These are phyloP conservation scores for Botrytis hyacinthi DNA, from an alignment of 2,329 filamentous ascomycete genomes.

Conservation along the genomic window DNA sequence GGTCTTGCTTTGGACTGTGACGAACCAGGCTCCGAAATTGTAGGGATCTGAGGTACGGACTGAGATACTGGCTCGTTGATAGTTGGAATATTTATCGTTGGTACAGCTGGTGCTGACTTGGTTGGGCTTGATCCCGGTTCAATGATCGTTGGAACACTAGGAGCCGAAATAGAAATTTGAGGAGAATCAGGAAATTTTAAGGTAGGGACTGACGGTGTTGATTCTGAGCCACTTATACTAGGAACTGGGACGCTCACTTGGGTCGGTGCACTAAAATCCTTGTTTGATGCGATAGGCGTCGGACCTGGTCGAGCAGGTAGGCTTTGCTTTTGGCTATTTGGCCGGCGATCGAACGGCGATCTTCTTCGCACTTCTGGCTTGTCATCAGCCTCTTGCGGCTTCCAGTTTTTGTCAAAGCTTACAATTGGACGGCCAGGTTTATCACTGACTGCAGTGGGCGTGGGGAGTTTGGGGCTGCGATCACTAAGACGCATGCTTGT, in stretches of 20 bases:
- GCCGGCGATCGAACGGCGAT: conserved; percentile 34
- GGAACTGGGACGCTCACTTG: conserved; percentile 45
- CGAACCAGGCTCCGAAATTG: conserved; percentile 39
- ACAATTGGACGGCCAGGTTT: conserved; percentile 89
- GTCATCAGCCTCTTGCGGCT: conserved; percentile 63
- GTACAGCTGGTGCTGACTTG: conserved; percentile 26
- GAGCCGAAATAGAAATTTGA: conserved; percentile 31
- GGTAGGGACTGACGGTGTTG: conserved; percentile 34
- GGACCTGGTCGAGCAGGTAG: conserved; percentile 32
- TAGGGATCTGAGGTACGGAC: conserved; percentile 31
- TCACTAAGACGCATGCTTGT: conserved; percentile 88
- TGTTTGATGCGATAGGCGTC: conserved; percentile 39
- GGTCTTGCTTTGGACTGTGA: conserved; percentile 33
- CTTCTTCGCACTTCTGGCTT: conserved; percentile 52
- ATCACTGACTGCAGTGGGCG: conserved; percentile 87
- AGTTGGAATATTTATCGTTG: conserved; percentile 35
- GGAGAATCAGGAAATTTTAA: conserved; percentile 38
- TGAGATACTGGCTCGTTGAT: conserved; percentile 27
- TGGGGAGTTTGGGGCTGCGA: conserved; percentile 81
- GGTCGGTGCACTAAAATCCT: conserved; percentile 44
- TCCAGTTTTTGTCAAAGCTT: conserved; percentile 89
- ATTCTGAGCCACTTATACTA: conserved; percentile 28
- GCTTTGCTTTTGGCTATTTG: conserved; percentile 32
- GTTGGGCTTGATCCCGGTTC: conserved; percentile 38
- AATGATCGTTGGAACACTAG: conserved; percentile 33